These are phyloP conservation scores for Curvularia sp. DNA, from an alignment of 2,329 filamentous ascomycete species.

Conservation along the genomic window DNA sequence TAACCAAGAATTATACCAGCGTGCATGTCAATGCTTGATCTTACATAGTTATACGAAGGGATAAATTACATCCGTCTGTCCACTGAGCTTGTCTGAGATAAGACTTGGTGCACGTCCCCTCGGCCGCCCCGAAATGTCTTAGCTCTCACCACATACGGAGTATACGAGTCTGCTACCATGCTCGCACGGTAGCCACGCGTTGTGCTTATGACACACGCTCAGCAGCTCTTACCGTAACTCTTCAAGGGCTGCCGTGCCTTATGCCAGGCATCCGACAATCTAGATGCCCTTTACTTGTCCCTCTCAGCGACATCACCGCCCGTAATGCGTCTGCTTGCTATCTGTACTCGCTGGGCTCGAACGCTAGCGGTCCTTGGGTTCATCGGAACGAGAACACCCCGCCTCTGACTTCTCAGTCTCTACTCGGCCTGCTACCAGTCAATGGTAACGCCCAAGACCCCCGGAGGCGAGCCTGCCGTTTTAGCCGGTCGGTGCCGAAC, in stretches of 20 bases:
- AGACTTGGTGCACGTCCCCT: slow-evolving; percentile 27
- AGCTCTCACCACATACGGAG: slow-evolving; percentile 4
- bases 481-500: not conserved
- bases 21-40: no score
- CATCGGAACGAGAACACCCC: no score
- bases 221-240: slow-evolving; percentile 12
- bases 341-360: no score
- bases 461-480: no score
- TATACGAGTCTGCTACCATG: not conserved
- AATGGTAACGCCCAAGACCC: no score
- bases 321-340: no score
- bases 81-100: slow-evolving; percentile 29
- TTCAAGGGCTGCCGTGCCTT: slow-evolving; percentile 16
- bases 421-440: no score
- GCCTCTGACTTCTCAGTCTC: no score
- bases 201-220: not conserved
- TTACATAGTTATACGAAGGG: no score
- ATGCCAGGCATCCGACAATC: slow-evolving; percentile 17
- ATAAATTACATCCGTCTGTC: slow-evolving; percentile 16
- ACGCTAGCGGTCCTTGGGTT: no score
- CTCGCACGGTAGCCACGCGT: not conserved
- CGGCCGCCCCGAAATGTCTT: slow-evolving; percentile 17
- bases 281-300: slow-evolving; percentile 9
- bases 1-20: no score
- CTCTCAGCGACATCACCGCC: no score